These are phyloP conservation scores for Vigna trinervia DNA, from an alignment of 306 rosid genomes.

Conservation along the genomic window DNA sequence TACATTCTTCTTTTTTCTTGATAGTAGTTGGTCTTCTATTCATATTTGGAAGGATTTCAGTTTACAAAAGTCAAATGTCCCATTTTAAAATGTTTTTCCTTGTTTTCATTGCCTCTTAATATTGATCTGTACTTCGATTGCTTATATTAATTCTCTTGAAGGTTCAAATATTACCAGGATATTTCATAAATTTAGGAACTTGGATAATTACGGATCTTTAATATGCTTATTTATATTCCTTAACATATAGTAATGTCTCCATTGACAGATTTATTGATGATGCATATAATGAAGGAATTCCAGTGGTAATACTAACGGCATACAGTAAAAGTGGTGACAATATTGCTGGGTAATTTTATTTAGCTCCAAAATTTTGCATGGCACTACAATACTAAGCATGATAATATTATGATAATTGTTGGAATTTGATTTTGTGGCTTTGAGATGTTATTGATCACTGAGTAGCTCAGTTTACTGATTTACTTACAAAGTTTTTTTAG, in stretches of 20 bases:
- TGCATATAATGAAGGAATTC: constrained; percentile 73
- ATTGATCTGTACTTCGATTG: constrained; percentile 23
- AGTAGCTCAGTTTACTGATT: constrained; percentile 19
- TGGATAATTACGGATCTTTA: constrained; percentile 26
- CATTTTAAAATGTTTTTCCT: constrained; percentile 35
- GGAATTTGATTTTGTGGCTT: constrained; percentile 1
- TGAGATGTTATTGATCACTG: neutral
- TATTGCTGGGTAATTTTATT: constrained; percentile 66
- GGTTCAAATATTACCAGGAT: neutral
- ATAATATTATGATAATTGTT: constrained; percentile 18
- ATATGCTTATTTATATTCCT: constrained; percentile 33
- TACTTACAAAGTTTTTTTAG: constrained; percentile 15
- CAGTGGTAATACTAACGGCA: constrained; percentile 75
- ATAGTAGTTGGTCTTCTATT: constrained; percentile 26
- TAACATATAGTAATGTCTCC: constrained; percentile 36
- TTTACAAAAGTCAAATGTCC: constrained; percentile 23
- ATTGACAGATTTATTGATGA: constrained; percentile 82
- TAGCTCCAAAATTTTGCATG: constrained; percentile 34
- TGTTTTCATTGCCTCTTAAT: constrained; percentile 33
- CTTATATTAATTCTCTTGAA: constrained; percentile 2
- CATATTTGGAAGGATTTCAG: constrained; percentile 12
- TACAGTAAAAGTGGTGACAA: constrained; percentile 72
- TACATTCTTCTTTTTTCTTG: constrained; percentile 19
- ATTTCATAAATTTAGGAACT: constrained; percentile 32
- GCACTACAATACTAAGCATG: constrained; percentile 14